Evolutionary conservation across 2,329 filamentous ascomycete species (phyloP).

Genomic region (Calonectria ilicicola): DNA sequence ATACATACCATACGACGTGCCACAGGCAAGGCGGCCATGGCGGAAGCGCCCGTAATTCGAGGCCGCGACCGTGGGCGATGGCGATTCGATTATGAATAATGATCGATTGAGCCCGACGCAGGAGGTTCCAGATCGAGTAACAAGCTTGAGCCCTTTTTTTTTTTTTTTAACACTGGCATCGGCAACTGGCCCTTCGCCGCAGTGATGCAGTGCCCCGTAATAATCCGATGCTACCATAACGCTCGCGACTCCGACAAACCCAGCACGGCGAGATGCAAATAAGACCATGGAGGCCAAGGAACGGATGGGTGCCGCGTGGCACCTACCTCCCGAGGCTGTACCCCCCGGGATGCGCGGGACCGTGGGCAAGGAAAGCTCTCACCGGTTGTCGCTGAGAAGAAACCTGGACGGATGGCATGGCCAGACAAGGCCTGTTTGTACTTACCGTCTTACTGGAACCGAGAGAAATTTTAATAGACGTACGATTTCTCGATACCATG

Average conservation of each 20-base stretch:
- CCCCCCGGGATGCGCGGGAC: not conserved
- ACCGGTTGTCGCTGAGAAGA: not conserved
- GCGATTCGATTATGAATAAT: slow-evolving; percentile 1
- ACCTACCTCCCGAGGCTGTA: not conserved
- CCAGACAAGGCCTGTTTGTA: not conserved
- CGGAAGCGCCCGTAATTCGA: slow-evolving; percentile 1
- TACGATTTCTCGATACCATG: slow-evolving; percentile 1
- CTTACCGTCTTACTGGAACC: slow-evolving; percentile 4
- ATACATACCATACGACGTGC: not conserved
- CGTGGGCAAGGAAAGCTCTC: not conserved
- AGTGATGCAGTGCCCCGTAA: not conserved
- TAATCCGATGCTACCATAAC: not conserved
- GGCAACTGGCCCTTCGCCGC: not conserved
- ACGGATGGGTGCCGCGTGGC: slow-evolving; percentile 1
- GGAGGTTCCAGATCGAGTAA: not conserved
- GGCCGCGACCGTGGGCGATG: not conserved
- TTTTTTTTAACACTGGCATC: not conserved
- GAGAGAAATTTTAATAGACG: not conserved
- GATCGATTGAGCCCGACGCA: not conserved
- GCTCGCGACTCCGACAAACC: not conserved
- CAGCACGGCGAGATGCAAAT: not conserved
- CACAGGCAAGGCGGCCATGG: not conserved
- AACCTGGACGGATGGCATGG: not conserved
- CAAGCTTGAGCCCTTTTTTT: not conserved
- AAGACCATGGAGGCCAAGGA: not conserved